Conservation (phyloP, 306 rosid species). For the Corylus heterophylla region DNA sequence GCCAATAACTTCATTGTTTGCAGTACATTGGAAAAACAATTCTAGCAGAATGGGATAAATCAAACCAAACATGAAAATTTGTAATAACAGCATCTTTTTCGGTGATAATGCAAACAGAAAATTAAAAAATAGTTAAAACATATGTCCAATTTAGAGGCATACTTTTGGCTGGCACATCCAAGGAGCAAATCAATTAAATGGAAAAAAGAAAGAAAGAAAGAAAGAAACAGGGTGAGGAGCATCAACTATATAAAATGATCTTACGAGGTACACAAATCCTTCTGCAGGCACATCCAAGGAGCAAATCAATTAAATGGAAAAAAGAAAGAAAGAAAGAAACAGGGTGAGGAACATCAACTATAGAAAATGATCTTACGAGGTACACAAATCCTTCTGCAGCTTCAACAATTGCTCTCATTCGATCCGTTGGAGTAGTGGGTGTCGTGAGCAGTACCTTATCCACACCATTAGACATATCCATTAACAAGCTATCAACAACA, state of each 20-base stretch:
- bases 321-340: background rate
- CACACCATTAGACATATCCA: conserved; percentile 22
- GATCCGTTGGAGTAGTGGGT: conserved; percentile 73
- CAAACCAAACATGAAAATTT: conserved; percentile 5
- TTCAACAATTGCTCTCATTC: conserved; percentile 87
- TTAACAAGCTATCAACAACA: background rate
- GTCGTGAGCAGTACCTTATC: conserved; percentile 86
- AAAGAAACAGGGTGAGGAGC: background rate
- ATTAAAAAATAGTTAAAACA: background rate
- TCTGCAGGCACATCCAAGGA: conserved; percentile 36
- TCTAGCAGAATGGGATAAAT: conserved; percentile 3
- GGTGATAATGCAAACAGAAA: conserved; percentile 3
- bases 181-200: background rate
- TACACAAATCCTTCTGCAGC: conserved; percentile 84
- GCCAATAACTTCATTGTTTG: conserved; percentile 22
- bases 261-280: conserved; percentile 85
- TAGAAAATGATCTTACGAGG: conserved; percentile 55
- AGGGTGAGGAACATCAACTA: background rate
- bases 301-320: background rate
- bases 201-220: background rate
- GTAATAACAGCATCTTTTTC: background rate
- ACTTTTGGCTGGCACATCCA: background rate
- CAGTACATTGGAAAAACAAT: background rate
- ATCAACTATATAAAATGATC: conserved; percentile 25
- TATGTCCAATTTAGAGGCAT: background rate